These are phyloP conservation scores for Suaeda aralocaspica DNA, from an alignment of 148 eudicot genomes.

Conservation along the genomic window DNA sequence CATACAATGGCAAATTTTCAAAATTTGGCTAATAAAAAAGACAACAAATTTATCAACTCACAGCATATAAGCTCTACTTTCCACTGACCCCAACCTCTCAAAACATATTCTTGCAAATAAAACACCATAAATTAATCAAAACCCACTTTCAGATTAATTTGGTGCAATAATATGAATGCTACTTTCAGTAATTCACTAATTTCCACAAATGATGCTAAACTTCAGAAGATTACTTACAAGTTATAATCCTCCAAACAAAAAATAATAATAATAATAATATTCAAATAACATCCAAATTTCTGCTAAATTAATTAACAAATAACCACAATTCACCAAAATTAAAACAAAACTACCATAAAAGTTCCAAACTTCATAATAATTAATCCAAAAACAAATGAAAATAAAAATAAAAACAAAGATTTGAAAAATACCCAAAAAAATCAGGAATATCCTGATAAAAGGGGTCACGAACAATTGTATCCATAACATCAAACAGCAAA, in stretches of 20 bases:
- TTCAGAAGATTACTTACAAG: not conserved
- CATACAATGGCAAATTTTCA: not conserved
- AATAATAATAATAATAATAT: too few species aligned
- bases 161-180: not conserved
- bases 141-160: not conserved
- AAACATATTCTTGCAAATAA: not conserved
- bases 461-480: slow-evolving; percentile 87
- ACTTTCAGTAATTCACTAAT: not conserved
- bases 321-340: slow-evolving; percentile 14
- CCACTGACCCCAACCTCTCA: not conserved
- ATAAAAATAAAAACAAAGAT: not conserved
- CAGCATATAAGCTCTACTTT: not conserved
- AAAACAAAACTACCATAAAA: not conserved
- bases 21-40: not conserved
- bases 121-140: not conserved
- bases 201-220: not conserved
- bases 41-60: not conserved
- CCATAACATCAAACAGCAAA: slow-evolving; percentile 86
- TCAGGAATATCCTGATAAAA: slow-evolving; percentile 71
- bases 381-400: not conserved
- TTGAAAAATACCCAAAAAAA: slow-evolving; percentile 52
- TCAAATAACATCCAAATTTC: not conserved
- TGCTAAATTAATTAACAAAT: not conserved
- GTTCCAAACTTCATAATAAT: not conserved
- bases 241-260: not conserved